Base-by-base conservation (phyloP, 2,329 filamentous ascomycete species). In the Paecilomyces fulvus region DNA sequence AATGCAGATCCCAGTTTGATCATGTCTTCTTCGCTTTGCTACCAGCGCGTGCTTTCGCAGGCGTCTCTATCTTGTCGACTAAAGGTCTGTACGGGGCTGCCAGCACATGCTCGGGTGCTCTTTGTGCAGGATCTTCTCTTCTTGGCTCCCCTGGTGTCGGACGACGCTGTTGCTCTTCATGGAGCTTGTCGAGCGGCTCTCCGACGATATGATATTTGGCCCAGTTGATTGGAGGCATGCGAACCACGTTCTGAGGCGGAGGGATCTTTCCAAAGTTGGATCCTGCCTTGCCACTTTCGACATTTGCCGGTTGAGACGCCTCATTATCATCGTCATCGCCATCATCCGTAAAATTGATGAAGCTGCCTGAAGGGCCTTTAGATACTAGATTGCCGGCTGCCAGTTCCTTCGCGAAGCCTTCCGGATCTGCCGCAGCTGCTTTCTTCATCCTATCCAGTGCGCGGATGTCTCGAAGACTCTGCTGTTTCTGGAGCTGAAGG, bases 211-310 rank as follows among this genome's bases (percentile, higher is more conserved):
- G 89, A 71, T 97, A 97, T 68, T 96, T 92, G 11, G 86, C 84
- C 92, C 92, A 97, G 76, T 96, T 96, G 67, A 97, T 86, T 8
- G 90, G 88, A 8, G 92, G 92, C 75, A 87, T 90, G 46, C 92
- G 85, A 25, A 95, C 86, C 0, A 97, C 78, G 63, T 88, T 88
- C 71, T 96, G 92, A 6, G 89, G 84, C 12, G 81, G 81, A 0
- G 92, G 92, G 12, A 96, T 81, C 17, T 75, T 75, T 2, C 82
- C 77, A 76, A 91, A 91, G 2, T 61, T 9, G 62, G 61, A 4
- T 52, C 37, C 54, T 30, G 5, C 28, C 48, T 6, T 57, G 49
- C 14, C 51, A 46, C 2, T 54, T 53, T 12, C 51, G 49, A 63
- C 65, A 30, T 54, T 60, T 51, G 60, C 66, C 21, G 58, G 60